Base-by-base conservation (phyloP, 2,329 filamentous ascomycete species). In the Venturia nashicola region DNA sequence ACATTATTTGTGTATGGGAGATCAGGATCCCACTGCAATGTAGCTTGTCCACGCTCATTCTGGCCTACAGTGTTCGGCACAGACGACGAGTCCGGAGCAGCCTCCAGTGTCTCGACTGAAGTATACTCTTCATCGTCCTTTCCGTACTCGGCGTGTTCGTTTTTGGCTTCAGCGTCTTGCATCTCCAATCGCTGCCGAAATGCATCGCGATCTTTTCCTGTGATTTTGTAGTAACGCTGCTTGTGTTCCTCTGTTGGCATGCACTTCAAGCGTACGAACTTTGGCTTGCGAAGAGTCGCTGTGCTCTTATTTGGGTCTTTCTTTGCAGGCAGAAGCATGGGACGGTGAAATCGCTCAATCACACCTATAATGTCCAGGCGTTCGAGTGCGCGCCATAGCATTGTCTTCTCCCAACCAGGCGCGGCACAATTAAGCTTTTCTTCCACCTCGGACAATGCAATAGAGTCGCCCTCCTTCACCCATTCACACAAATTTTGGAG, bases 11-110 rank as follows among this genome's bases (percentile, higher is more conserved):
- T 70, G 32, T 83, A 69, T 18, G 75, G 75, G 9, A 78, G 72
- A 67, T 84, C 80, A 1, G 83, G 80, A 8, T 74, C 79, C 84
- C 84, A 86, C 65, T 75, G 76, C 8, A 83, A 80, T 18, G 80
- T 71, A 36, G 27, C 16, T 76, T 71, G 34, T 77, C 72, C n/a
- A 20, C 4, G 20, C 20, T 57, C 51, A 20, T 18, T 36, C 51
- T 57, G 51, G 4, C 5, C 51, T 9, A 48, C 20, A 6, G 42
- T 16, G 16, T n/a, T 6, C 16, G 27, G 9, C 3, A 32, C 12
- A 62, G 43, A n/a, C 61, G 20, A 51, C 44, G 62, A 36, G 42
- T 32, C 34, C 43, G 59, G 54, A 23, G 36, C 44, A 34, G 46
- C 55, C 36, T 65, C 51, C 18, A n/a, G 5, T 44, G 18, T 20